These are phyloP conservation scores for Paraphaeosphaeria minitans DNA, from an alignment of 2,329 filamentous ascomycete genomes.

Conservation along the genomic window DNA sequence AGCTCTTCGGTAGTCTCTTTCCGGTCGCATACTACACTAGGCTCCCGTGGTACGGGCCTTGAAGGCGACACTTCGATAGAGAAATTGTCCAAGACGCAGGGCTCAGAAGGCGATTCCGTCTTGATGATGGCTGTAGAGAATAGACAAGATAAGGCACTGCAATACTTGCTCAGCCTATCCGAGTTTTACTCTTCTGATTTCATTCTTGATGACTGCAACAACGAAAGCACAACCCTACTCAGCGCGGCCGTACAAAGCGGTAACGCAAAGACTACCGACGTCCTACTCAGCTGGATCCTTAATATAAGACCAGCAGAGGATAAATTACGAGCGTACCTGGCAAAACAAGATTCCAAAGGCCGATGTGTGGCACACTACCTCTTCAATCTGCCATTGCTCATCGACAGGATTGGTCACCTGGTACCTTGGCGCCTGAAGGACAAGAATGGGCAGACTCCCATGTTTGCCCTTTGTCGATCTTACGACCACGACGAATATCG, in stretches of 20 bases:
- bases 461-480: constrained; percentile 92
- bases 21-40: constrained; percentile 77
- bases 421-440: constrained; percentile 90
- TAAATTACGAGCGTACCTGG: constrained; percentile 70
- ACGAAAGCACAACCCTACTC: constrained; percentile 85
- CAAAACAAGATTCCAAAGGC: constrained; percentile 79
- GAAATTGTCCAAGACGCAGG: constrained; percentile 73
- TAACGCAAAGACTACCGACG: constrained; percentile 73
- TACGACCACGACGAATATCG: constrained; percentile 91
- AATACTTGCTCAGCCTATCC: constrained; percentile 77
- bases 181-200: constrained; percentile 74
- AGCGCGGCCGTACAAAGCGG: constrained; percentile 90
- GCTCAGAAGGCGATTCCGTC: constrained; percentile 77
- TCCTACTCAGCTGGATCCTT: constrained; percentile 74
- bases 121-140: constrained; percentile 62
- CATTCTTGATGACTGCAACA: constrained; percentile 83
- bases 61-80: constrained; percentile 89
- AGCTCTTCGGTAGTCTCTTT: constrained; percentile 84
- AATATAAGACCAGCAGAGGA: constrained; percentile 58
- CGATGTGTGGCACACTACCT: constrained; percentile 94
- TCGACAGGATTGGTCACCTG: constrained; percentile 74
- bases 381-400: constrained; percentile 85
- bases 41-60: constrained; percentile 66
- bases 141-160: constrained; percentile 71
- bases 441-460: constrained; percentile 95